Percentiles rank a stretch among this genome's conserved stretches.
Conservation (phyloP, 768 basidiomycete species). For the Harrya chromipes region DNA sequence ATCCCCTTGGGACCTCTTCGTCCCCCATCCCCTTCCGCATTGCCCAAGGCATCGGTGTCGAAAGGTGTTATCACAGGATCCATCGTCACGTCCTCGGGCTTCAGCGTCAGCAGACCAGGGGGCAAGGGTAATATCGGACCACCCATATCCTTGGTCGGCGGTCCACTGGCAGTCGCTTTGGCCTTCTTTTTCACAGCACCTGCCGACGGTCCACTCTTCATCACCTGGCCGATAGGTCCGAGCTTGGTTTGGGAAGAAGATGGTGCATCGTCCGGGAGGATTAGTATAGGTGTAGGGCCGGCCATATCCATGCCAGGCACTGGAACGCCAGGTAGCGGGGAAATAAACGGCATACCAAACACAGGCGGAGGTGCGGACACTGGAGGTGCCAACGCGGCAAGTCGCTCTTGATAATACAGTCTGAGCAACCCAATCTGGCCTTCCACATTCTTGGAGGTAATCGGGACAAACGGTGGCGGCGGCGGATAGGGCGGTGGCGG, state of each 20-base stretch:
- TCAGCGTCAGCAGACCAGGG: slow-evolving; percentile 15
- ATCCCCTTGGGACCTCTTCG: slow-evolving; percentile 10
- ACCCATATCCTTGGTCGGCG: slow-evolving; percentile 21
- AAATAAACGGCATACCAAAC: slow-evolving; percentile 16
- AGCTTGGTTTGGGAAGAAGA: slow-evolving; percentile 61
- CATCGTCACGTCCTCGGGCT: slow-evolving; percentile 20
- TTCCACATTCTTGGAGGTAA: slow-evolving; percentile 63
- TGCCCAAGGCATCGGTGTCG: slow-evolving; percentile 7
- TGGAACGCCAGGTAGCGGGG: slow-evolving; percentile 7
- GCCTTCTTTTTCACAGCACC: slow-evolving; percentile 62
- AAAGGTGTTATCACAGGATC: slow-evolving; percentile 14
- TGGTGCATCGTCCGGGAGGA: slow-evolving; percentile 65
- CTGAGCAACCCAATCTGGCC: slow-evolving; percentile 85
- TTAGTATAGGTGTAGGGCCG: slow-evolving; percentile 17
- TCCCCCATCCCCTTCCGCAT: slow-evolving; percentile 6
- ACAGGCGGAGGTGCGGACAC: slow-evolving; percentile 18
- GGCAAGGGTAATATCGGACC: slow-evolving; percentile 17
- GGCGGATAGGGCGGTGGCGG: slow-evolving; percentile 83
- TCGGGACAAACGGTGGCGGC: slow-evolving; percentile 74
- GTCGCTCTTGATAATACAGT: slow-evolving; percentile 63
- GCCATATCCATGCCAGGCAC: neutral
- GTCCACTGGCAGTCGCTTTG: slow-evolving; percentile 24
- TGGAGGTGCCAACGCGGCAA: slow-evolving; percentile 41
- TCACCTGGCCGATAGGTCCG: slow-evolving; percentile 75
- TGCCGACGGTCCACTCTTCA: slow-evolving; percentile 46